Evolutionary conservation across 2,329 filamentous ascomycete species (phyloP).

Genomic region (Pseudogymnoascus sp.): DNA sequence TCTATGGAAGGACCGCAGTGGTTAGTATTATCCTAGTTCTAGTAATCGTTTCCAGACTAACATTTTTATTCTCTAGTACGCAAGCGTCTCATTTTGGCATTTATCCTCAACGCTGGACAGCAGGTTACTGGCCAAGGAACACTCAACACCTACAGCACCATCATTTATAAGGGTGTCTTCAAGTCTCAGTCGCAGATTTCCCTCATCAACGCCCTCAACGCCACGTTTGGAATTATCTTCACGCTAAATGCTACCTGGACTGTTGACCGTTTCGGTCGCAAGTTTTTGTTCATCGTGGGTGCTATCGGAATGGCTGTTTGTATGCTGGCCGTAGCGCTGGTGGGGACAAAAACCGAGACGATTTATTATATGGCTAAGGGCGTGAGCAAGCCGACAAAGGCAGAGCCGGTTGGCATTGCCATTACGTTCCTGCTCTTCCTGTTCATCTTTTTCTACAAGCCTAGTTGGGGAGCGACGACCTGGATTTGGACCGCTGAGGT

Average conservation of each 20-base stretch:
- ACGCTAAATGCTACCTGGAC: slow-evolving; percentile 69
- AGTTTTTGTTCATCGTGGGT: slow-evolving; percentile 62
- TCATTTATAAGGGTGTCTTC: slow-evolving; percentile 68
- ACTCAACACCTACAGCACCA: slow-evolving; percentile 66
- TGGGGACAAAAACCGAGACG: slow-evolving; percentile 46
- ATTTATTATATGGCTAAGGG: not conserved
- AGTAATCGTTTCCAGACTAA: too few species aligned
- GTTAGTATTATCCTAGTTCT: too few species aligned
- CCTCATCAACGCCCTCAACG: slow-evolving; percentile 68
- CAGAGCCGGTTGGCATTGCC: slow-evolving; percentile 54
- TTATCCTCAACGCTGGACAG: slow-evolving; percentile 63
- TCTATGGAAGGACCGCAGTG: slow-evolving; percentile 56
- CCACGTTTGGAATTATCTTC: slow-evolving; percentile 65
- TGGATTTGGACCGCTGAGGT: slow-evolving; percentile 67
- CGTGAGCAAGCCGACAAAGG: slow-evolving; percentile 42
- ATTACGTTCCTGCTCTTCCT: slow-evolving; percentile 63
- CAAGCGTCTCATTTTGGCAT: slow-evolving; percentile 58
- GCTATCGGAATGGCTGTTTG: slow-evolving; percentile 61
- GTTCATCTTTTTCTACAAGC: slow-evolving; percentile 62
- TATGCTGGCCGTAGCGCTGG: slow-evolving; percentile 59
- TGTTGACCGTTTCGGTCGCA: slow-evolving; percentile 63
- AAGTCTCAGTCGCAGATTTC: slow-evolving; percentile 51
- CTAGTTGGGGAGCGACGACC: slow-evolving; percentile 61
- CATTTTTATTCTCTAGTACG: slow-evolving; percentile 42
- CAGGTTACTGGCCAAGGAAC: slow-evolving; percentile 68